Base-by-base conservation (phyloP, 768 basidiomycete genomes). In the Tephrocybe sp. region DNA sequence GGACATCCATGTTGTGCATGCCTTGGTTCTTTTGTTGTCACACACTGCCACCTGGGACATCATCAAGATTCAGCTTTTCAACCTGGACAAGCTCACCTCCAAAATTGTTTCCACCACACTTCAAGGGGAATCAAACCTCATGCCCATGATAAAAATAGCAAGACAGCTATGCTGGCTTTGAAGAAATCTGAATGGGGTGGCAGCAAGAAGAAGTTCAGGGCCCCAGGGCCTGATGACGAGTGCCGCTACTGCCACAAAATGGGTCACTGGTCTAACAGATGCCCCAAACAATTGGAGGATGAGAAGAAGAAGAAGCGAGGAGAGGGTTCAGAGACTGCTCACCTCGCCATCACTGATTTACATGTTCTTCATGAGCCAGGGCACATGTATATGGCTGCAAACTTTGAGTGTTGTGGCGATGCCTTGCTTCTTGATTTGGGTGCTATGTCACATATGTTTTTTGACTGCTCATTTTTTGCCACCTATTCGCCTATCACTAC, bases 361-460 rank as follows among this genome's bases (percentile, higher is more conserved):
- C 19, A 16, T 38, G 46, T 47, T 30, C 25, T 26, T 30, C 37
- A 7, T 47, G 27, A 39, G 25, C 46, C 36, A 38, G 27, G 36
- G 8, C 46, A 39, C 18, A 19, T 47, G 19, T 47, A 30, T 11
- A 39, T 47, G 37, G 19, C 36, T 39, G 37, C 27, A 31, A 39
- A 22, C 7, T 31, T 22, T 3, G 19, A 47, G 5, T 13, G 24
- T 8, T 2, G 36, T 31, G 21, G 31, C n/a, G n/a, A n/a, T n/a
- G n/a, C n/a, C 13, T 4, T 24, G 9, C 18, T 47, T 13, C 46
- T 47, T 28, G 36, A 47, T 19, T 47, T 25, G 7, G 27, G 26
- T 2, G 13, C 27, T 1, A 47, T 15, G 7, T 44, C 19, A 31
- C 42, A 42, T 18, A 42, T 42, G 41, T 42, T 42, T 16, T 42